Evolutionary conservation across 805 yeast genomes (phyloP).

Genomic region (Hanseniaspora occidentalis): DNA sequence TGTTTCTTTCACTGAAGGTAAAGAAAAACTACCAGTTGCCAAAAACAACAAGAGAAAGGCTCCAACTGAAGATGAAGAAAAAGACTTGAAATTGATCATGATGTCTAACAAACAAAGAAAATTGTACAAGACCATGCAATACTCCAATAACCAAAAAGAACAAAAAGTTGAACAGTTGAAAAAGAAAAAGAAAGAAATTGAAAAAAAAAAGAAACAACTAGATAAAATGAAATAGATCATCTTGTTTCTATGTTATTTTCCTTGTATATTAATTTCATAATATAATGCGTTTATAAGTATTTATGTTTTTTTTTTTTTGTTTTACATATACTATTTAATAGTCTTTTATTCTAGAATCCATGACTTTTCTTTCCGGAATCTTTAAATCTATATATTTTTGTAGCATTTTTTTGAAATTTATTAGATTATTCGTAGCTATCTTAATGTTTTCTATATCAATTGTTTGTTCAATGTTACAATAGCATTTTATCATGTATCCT

Average conservation of each 20-base stretch:
- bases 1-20: conserved; percentile 54
- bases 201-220: conserved; percentile 44
- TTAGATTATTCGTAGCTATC: conserved; percentile 50
- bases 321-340: background rate
- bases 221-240: conserved; percentile 16
- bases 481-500: conserved; percentile 47
- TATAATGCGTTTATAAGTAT: background rate
- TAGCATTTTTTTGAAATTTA: conserved; percentile 50
- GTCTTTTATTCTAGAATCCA: conserved; percentile 57
- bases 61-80: conserved; percentile 48
- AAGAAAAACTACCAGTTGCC: conserved; percentile 21
- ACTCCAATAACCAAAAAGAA: conserved; percentile 76
- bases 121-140: conserved; percentile 88
- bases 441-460: conserved; percentile 67
- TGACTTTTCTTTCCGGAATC: conserved; percentile 65
- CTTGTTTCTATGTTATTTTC: too few relatives aligned
- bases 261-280: conserved; percentile 1
- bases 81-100: conserved; percentile 90
- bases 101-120: conserved; percentile 95
- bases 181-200: conserved; percentile 58
- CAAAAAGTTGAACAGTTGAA: conserved; percentile 55
- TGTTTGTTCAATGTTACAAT: conserved; percentile 54
- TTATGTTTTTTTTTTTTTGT: background rate
- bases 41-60: conserved; percentile 30
- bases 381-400: conserved; percentile 54